Percentiles rank a stretch among this genome's conserved stretches.
phyloP scores from a whole-genome alignment of 148 eudicot species.

The Rhododendron ferrugineum region DNA sequence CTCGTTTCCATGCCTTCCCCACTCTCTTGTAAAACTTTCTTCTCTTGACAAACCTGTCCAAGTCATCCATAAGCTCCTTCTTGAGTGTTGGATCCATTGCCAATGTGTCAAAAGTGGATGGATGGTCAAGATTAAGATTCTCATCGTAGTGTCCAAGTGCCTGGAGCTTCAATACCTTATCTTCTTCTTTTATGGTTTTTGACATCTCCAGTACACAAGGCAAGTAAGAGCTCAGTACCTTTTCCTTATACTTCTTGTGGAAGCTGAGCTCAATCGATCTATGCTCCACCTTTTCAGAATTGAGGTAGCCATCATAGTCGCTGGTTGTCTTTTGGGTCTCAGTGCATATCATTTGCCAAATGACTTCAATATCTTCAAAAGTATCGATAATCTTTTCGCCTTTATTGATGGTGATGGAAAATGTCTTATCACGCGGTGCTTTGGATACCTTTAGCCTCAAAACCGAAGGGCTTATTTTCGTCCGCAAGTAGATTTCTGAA shows the following conservation, averaged over 20 bases:
- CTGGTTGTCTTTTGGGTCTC: conserved; percentile 6
- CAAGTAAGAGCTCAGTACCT: conserved; percentile 17
- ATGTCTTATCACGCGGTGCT: not conserved
- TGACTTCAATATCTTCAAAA: conserved; percentile 24
- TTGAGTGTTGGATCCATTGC: conserved; percentile 44
- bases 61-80: conserved; percentile 27
- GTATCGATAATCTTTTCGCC: conserved; percentile 30
- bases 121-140: conserved; percentile 36
- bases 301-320: not conserved
- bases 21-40: conserved; percentile 37
- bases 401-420: conserved; percentile 17
- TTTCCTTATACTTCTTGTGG: conserved; percentile 21
- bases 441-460: conserved; percentile 25
- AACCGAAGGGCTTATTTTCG: conserved; percentile 13
- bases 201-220: not conserved
- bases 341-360: conserved; percentile 24
- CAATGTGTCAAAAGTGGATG: conserved; percentile 43
- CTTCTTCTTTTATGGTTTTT: not conserved
- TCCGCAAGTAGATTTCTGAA: conserved; percentile 31
- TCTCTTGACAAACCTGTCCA: conserved; percentile 40
- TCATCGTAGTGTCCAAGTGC: not conserved
- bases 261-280: conserved; percentile 22
- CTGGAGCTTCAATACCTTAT: not conserved
- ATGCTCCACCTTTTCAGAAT: conserved; percentile 4
- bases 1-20: conserved; percentile 69